Evolutionary conservation across 495 filamentous ascomycete genomes (phyloP), one percentile per base, ranked within the genome.

Genomic region (Aspergillus bridgeri): DNA sequence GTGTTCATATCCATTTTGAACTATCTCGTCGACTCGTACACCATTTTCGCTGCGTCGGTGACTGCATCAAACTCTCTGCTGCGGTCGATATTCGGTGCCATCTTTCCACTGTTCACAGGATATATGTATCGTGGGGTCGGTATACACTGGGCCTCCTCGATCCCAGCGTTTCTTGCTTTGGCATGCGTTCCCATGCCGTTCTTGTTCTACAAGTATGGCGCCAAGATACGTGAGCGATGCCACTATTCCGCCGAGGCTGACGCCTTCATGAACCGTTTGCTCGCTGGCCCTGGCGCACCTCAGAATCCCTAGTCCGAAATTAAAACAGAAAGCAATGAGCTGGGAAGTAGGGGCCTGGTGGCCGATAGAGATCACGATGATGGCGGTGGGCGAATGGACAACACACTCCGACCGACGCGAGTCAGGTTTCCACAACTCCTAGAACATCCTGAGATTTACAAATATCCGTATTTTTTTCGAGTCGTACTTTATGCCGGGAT

Each of bases 161-260:
- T 47, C 19, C 44, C 44, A 18, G 44, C 44, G 17, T 47, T 47
- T 47, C 44, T 47, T 8, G 44, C 44, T 47, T 7, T 47, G 19
- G 44, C 44, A 6, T 47, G 44, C n/a, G 9, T 47, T 19, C 44
- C 44, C n/a, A 47, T 47, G 44, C 44, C 44, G 44, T 47, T 47
- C 21, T 21, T 47, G 44, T 47, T 47, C 44, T 47, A 20, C n/a
- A 47, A 47, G 15, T 47, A 47, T 23, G 44, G 44, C n/a, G 17
- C 44, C 9, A 19, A 23, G 19, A 47, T 47, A 20, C 44, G 44
- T 7, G 19, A 21, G n/a, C 44, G 44, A 13, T 47, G 19, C 19
- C 44, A 23, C 19, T 47, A 47, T 47, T 6, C 44, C 6, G 44
- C 44, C 44, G 44, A 47, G 21, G 44, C 44, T 7, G 44, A 47